Base-by-base conservation (phyloP, 2,329 filamentous ascomycete genomes). In the Parastagonospora nodorum region DNA sequence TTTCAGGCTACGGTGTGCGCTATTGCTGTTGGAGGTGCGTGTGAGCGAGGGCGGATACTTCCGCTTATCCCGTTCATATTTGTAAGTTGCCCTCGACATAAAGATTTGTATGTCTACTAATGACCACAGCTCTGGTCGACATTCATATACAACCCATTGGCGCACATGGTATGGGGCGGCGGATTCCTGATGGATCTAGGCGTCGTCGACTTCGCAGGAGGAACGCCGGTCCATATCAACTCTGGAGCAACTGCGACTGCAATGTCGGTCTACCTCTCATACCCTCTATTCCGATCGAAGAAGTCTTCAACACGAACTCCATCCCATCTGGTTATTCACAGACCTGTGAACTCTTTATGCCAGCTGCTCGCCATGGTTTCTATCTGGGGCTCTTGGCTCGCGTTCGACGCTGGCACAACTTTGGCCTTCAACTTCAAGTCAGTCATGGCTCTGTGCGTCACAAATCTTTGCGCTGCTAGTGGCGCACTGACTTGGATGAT, bases 341-440 rank as follows among this genome's bases (percentile, higher is more conserved):
- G 75, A 3, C 78, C 78, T 0, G 77, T 79, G 29, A 81, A 80
- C 52, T 75, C 76, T 5, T 72, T 80, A 36, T 78, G 73, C 51
- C 78, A 81, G 50, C 63, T 81, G 4, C 61, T 81, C 4, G 74
- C 78, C 2, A 66, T 81, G 62, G 75, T 80, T 46, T 78, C 77
- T 47, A 81, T 80, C 48, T 81, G 78, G 78, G 78, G 78, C 28
- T 76, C 77, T 1, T 82, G 78, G 78, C 67, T 81, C 7, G 78
- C 79, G 14, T 81, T 81, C 57, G 78, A 81, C 48, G 79, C 78
- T 6, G 78, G 78, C 7, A 81, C 78, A 1, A 79, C 77, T 0
- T 66, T 82, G 4, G 72, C 74, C 0, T 70, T 81, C 19, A 80
- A 76, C 59, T 81, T 81, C 69, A 79, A 80, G 53, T 77, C 75